Base-by-base conservation (phyloP, 2,329 filamentous ascomycete genomes). In the Dothidotthia symphoricarpi region DNA sequence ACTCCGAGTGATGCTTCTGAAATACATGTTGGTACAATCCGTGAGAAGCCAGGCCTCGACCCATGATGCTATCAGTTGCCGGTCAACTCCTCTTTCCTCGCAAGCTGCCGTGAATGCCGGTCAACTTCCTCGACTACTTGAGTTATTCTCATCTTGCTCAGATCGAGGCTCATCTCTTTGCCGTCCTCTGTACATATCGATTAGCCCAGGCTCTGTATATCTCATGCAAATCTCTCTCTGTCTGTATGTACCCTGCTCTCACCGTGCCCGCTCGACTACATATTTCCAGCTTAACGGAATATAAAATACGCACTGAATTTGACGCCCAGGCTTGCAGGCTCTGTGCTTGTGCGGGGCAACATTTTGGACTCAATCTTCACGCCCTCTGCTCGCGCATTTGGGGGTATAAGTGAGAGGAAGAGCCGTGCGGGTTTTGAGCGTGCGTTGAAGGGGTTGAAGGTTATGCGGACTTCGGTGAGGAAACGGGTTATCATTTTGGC, bases 381-480 rank as follows among this genome's bases (percentile, higher is more conserved):
- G 50, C 79, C 81, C 36, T 74, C 77, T 39, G 75, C 71, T 37
- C 89, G 82, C 43, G 89, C 89, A 58, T 84, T 82, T 28, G 89
- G 80, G 8, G 91, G 88, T 22, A 98, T 81, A 49, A 86, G 77
- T 22, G 87, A 85, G 53, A 97, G 86, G 69, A 97, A 93, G 34
- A 95, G 77, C 28, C 93, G 84, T 26, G 88, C 90, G 16, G 90
- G 85, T 63, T 88, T 89, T 47, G 88, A 83, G 64, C 78, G 76
- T 16, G 78, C 71, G 17, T 82, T 85, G 78, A 97, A 97, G 26
- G 93, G 91, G 71, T 95, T 95, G 81, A 97, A 96, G 66, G 81
- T 82, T 51, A 88, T 85, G 59, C 78, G 82, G 58, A 97, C 82
- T 66, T 88, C 81, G 66, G 89, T 91, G 67, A 94, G 80, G 74